Evolutionary conservation across 2,329 filamentous ascomycete species (phyloP), one percentile per base, ranked within the genome.

Genomic region (Colletotrichum tropicale): DNA sequence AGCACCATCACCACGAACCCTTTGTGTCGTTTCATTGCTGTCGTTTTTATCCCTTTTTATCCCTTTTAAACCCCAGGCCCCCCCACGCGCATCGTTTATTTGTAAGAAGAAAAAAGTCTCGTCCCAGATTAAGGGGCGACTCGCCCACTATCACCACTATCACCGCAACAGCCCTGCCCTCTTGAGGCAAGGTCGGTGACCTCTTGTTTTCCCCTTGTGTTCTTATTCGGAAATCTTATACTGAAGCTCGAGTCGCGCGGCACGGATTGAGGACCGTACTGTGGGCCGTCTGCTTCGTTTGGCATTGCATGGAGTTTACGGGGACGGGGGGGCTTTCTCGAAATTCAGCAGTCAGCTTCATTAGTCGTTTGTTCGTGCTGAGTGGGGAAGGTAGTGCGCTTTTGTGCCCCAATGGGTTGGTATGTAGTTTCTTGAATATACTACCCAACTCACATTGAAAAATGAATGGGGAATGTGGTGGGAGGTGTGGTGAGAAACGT

Each of bases 221-320:
- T 8, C 18, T 58, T 26, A 30, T n/a, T 58, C 24, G 55, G 13
- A 58, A 58, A 58, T 52, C 24, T 58, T 18, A 15, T 7, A 58
- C 55, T 58, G 55, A 9, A 58, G 55, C 55, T 21, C n/a, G 43
- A 52, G 43, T 24, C 43, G 43, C 43, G 43, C 43, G 43, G n/a
- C 43, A 52, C 43, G 43, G n/a, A 21, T 52, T 52, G n/a, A 21
- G 6, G 0, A 13, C n/a, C 43, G 43, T 52, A 10, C 43, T 8
- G 43, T 10, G 43, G 55, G 24, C 21, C 30, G 60, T 32, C 26
- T 62, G n/a, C 32, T 18, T 62, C 10, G 48, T 30, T 34, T 36
- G 71, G 71, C 74, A 76, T 76, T 75, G 74, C 74, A 76, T 61
- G 74, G 74, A 76, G 74, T 76, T 76, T 66, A 8, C 70, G 66